Conservation (phyloP, 116 monocot genomes). For the Cymodocea nodosa region DNA sequence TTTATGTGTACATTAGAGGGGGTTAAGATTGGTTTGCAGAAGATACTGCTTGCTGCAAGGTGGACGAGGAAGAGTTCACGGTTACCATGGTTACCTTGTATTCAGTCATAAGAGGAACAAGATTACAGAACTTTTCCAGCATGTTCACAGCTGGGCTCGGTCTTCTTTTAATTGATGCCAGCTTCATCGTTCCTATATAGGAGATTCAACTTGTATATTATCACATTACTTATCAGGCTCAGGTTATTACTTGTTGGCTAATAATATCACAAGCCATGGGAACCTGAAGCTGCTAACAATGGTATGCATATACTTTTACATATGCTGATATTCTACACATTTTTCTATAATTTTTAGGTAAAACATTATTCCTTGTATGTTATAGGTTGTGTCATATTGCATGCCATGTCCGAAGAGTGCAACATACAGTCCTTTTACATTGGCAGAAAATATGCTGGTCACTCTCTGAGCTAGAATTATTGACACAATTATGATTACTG, state of each 20-base stretch:
- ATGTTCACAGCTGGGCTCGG: background rate
- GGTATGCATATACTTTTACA: background rate
- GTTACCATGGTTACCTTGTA: background rate
- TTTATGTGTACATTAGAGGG: background rate
- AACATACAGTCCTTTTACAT: background rate
- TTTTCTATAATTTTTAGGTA: background rate
- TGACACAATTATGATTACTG: no score
- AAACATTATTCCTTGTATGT: background rate
- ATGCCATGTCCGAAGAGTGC: background rate
- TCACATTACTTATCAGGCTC: background rate
- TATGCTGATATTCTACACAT: background rate
- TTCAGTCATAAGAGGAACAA: background rate
- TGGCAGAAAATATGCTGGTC: background rate
- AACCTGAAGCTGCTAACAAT: background rate
- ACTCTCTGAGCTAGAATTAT: background rate
- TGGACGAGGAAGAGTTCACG: background rate
- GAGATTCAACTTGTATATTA: background rate
- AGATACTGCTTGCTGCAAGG: background rate
- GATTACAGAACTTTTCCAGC: background rate
- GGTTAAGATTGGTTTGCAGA: background rate
- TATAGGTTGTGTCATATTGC: constrained; percentile 2
- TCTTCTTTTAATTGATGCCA: background rate
- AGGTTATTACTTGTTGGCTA: background rate
- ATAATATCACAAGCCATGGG: background rate
- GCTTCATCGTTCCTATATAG: background rate